phyloP scores from a whole-genome alignment of 306 rosid species.

The Spatholobus suberectus region DNA sequence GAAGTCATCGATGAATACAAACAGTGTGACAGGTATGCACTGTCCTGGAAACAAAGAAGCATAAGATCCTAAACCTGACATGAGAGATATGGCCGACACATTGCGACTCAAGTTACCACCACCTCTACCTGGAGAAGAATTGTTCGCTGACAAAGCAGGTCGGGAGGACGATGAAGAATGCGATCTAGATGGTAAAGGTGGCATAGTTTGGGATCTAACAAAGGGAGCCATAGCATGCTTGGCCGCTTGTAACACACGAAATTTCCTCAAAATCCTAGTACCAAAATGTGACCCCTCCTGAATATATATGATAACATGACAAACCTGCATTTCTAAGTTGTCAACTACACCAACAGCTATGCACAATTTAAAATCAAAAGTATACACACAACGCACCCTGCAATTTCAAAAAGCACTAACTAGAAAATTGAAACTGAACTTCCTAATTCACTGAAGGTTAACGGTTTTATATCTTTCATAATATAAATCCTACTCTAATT shows the following conservation, averaged over 20 bases:
- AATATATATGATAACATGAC: slow-evolving; percentile 80
- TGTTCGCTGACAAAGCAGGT: slow-evolving; percentile 53
- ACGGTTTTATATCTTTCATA: background rate
- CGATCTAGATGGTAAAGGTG: slow-evolving; percentile 56
- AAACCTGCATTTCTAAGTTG: slow-evolving; percentile 80
- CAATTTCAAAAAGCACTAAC: background rate
- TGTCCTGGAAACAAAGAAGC: slow-evolving; percentile 95
- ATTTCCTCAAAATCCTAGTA: slow-evolving; percentile 68
- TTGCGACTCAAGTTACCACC: slow-evolving; percentile 69
- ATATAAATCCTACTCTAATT: slow-evolving; percentile 30
- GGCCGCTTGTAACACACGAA: slow-evolving; percentile 83
- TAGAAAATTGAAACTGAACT: background rate
- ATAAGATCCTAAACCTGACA: slow-evolving; percentile 93
- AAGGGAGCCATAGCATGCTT: slow-evolving; percentile 85
- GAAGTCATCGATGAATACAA: slow-evolving; percentile 83
- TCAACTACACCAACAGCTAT: slow-evolving; percentile 34
- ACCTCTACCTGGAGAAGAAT: slow-evolving; percentile 71
- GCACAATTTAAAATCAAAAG: background rate
- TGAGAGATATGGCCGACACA: slow-evolving; percentile 70
- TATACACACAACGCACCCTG: background rate
- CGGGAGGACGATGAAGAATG: slow-evolving; percentile 61
- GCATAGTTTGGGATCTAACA: slow-evolving; percentile 58
- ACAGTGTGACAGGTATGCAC: slow-evolving; percentile 85
- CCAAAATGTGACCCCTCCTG: slow-evolving; percentile 83
- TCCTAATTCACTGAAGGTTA: background rate